phyloP scores from a whole-genome alignment of 2,329 filamentous ascomycete genomes.

The Fusarium sp. region DNA sequence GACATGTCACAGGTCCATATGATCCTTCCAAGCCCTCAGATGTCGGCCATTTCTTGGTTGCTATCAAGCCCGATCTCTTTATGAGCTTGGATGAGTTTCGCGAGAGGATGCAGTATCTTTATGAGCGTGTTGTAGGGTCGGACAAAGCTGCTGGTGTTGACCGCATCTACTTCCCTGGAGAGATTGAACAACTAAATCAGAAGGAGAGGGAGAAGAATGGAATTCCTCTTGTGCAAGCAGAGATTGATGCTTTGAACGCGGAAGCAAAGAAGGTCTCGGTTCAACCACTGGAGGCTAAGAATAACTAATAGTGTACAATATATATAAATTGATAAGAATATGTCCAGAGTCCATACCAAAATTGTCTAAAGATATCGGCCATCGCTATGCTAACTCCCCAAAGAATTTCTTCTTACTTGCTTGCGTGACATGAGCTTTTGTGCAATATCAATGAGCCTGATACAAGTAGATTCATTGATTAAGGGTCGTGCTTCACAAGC shows the following conservation, averaged over 20 bases:
- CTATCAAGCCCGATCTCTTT: constrained; percentile 82
- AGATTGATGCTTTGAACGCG: constrained; percentile 69
- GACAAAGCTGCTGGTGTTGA: constrained; percentile 71
- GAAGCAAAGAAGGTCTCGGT: constrained; percentile 65
- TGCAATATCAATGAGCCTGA: no score
- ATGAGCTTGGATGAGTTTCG: constrained; percentile 79
- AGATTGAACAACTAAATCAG: constrained; percentile 72
- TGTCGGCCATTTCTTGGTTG: constrained; percentile 81
- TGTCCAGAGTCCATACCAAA: no score
- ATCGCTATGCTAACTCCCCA: no score
- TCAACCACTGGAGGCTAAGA: constrained; percentile 19
- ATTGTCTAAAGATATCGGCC: no score
- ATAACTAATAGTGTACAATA: not conserved
- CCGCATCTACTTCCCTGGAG: constrained; percentile 73
- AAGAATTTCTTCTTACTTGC: no score
- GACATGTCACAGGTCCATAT: constrained; percentile 82
- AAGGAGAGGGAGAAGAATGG: constrained; percentile 66
- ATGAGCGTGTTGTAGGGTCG: constrained; percentile 66
- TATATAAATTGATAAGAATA: no score
- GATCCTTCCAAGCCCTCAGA: constrained; percentile 77
- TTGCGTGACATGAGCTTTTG: no score
- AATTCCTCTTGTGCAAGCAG: constrained; percentile 71
- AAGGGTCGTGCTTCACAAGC: no score
- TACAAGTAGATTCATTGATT: no score
- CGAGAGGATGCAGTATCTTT: constrained; percentile 70